Evolutionary conservation across 2,329 filamentous ascomycete species (phyloP), one percentile per base, ranked within the genome.

Genomic region (Xylaria sp.): DNA sequence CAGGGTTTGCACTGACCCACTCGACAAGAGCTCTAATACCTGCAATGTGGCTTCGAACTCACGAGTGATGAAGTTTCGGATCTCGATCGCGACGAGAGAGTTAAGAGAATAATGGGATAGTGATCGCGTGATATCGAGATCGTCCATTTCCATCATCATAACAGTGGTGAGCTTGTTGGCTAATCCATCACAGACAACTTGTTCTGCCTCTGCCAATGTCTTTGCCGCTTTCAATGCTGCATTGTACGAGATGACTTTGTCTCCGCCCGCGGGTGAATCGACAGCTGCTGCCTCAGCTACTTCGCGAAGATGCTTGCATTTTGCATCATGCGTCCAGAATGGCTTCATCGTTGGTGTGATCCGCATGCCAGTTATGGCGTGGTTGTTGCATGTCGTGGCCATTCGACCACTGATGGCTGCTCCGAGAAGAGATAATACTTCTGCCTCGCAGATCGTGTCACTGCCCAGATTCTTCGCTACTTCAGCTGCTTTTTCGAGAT

Each of bases 321-420:
- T 83, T 56, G 78, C 79, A 53, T 85, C 82, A 2, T 75, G 68
- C 2, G 76, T 77, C 77, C 81, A 85, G 72, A 82, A 84, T 0
- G 80, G 80, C 54, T 77, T 70, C 65, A 75, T 71, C 2, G 71
- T 71, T 4, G 75, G 74, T 19, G 75, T 78, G 61, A 83, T 78
- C 57, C 77, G 75, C 68, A 84, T 76, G 1, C 82, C 82, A 0
- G 81, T 84, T 62, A 84, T 80, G 44, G 76, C 77, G 66, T 84
- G 81, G 48, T 72, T 75, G 58, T 78, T 76, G 68, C 79, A 83
- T 0, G 74, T 70, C 0, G 66, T 64, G 0, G 69, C 69, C 3
- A 82, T 65, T 34, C 75, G 72, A 1, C 80, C 80, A 4, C 70
- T 74, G 47, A 85, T 79, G 16, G 80, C 80, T 0, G 80, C 77